Evolutionary conservation across 2,329 filamentous ascomycete genomes (phyloP).

Genomic region (Diaporthe sp.): DNA sequence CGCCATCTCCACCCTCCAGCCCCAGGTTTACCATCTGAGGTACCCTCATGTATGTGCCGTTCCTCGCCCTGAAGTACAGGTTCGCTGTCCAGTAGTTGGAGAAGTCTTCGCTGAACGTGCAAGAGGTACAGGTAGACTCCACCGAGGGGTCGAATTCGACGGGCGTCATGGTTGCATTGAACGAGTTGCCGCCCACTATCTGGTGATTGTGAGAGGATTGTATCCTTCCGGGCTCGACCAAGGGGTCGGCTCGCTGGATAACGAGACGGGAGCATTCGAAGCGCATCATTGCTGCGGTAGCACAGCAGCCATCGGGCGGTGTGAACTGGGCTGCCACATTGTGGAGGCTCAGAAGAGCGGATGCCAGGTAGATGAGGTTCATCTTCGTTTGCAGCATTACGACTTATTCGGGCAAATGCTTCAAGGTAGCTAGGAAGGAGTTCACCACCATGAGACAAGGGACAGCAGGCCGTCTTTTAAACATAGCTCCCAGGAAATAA

Average conservation of each 20-base stretch:
- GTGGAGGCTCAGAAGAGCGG: neutral
- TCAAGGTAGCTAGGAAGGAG: neutral
- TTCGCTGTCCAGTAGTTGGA: slow-evolving; percentile 46
- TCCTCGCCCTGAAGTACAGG: slow-evolving; percentile 38
- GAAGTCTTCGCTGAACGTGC: slow-evolving; percentile 45
- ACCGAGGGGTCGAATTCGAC: slow-evolving; percentile 26
- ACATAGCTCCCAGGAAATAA: neutral
- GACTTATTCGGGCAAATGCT: neutral
- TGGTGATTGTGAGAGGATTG: slow-evolving; percentile 51
- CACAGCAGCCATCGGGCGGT: slow-evolving; percentile 21
- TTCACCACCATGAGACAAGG: no score
- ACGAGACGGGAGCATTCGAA: slow-evolving; percentile 42
- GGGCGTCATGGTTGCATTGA: slow-evolving; percentile 50
- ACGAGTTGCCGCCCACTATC: slow-evolving; percentile 51
- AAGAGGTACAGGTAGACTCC: slow-evolving; percentile 36
- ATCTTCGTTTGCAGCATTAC: neutral
- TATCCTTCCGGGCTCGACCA: slow-evolving; percentile 49
- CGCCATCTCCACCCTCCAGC: slow-evolving; percentile 46
- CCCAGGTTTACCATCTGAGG: slow-evolving; percentile 47
- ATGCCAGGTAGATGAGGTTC: neutral
- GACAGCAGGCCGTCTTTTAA: neutral
- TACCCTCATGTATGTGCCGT: slow-evolving; percentile 46
- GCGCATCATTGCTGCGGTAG: slow-evolving; percentile 35
- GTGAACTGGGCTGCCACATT: neutral
- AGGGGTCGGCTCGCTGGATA: slow-evolving; percentile 40